Evolutionary conservation across 768 basidiomycete species (phyloP).

Genomic region (Naganishia friedmannii): DNA sequence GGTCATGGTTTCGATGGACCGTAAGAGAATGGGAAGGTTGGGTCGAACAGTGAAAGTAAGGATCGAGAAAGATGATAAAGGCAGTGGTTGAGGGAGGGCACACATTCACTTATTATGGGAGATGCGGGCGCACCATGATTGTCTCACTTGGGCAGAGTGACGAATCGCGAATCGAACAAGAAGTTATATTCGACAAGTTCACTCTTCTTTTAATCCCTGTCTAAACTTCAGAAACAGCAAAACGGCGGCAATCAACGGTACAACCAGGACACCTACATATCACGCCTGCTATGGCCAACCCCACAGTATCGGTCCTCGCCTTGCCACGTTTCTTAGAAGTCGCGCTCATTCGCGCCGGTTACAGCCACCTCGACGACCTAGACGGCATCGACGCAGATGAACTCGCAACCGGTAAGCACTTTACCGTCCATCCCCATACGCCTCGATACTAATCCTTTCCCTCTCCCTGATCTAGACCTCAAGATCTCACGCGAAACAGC

Average conservation of each 20-base stretch:
- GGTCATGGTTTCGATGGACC: not conserved
- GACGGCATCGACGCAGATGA: slow-evolving; percentile 31
- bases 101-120: too few relatives aligned
- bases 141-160: not conserved
- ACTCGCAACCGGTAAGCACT: slow-evolving; percentile 38
- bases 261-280: not conserved
- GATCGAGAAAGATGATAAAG: not conserved
- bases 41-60: not conserved
- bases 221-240: too few relatives aligned
- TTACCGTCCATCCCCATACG: not conserved
- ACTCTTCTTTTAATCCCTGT: too few relatives aligned
- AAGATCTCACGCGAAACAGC: slow-evolving; percentile 35
- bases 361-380: slow-evolving; percentile 36
- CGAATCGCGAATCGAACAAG: too few relatives aligned
- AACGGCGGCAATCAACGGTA: not conserved
- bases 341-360: slow-evolving; percentile 42
- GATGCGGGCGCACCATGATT: not conserved
- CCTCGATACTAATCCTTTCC: not conserved
- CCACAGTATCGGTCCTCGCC: slow-evolving; percentile 5
- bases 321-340: slow-evolving; percentile 33
- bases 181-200: too few relatives aligned
- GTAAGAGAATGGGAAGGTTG: not conserved
- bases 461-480: slow-evolving; percentile 36
- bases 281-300: not conserved
- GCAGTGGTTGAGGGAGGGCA: not conserved